Conservation (phyloP, 768 basidiomycete genomes). For the Suillus plorans region DNA sequence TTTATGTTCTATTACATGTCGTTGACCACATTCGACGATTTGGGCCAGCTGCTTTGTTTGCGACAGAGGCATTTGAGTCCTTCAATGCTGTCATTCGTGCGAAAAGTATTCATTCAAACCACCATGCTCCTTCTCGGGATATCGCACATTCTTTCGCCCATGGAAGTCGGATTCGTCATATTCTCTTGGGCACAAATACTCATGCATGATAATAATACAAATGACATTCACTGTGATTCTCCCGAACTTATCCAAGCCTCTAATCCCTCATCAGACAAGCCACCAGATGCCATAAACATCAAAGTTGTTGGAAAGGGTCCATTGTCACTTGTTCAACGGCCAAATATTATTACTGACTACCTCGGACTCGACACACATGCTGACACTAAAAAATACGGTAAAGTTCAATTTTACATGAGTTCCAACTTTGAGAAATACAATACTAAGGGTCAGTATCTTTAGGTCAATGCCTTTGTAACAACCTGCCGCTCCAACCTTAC, state of each 20-base stretch:
- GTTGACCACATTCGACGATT: constrained; percentile 36
- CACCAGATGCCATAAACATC: neutral
- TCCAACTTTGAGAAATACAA: too few species aligned
- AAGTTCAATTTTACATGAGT: neutral
- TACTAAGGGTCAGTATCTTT: neutral
- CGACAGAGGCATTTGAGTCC: constrained; percentile 43
- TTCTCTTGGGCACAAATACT: constrained; percentile 17
- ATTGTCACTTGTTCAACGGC: neutral
- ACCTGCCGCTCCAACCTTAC: neutral
- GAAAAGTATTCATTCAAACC: too few species aligned
- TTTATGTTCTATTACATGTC: too few species aligned
- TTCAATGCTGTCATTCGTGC: constrained; percentile 38
- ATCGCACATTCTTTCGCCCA: too few species aligned
- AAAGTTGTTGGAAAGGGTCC: neutral
- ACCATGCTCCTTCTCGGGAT: too few species aligned
- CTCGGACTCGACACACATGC: neutral
- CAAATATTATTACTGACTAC: constrained; percentile 4
- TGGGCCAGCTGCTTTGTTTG: constrained; percentile 43
- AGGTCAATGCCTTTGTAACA: constrained; percentile 1
- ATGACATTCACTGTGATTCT: constrained; percentile 2
- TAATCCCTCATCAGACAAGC: neutral
- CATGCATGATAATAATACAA: neutral
- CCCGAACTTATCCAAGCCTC: neutral
- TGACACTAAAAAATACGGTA: neutral
- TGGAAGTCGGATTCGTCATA: constrained; percentile 26